Base-by-base conservation (phyloP, 192 early-diverging fungal species). In the Lobosporangium transversale region DNA sequence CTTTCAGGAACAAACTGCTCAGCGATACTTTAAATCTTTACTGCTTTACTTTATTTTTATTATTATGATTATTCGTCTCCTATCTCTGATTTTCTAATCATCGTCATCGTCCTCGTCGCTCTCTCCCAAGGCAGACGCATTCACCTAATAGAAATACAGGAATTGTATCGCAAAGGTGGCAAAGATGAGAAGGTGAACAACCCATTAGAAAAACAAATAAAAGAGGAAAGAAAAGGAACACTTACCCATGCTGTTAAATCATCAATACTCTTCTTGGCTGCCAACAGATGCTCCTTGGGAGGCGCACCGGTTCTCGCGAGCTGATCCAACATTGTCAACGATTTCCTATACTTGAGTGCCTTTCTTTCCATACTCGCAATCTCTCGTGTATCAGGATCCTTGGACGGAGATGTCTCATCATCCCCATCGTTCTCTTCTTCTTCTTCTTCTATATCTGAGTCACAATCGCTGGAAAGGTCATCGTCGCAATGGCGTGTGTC, bases 221-320 rank as follows among this genome's bases (percentile, higher is more conserved):
- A 50, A 33, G 11, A 5, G 15, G 27, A 24, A 59, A 18, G 18
- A 24, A 3, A 4, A 6, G 21, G 29, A 49, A 10, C 12, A 0
- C 71, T 43, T 76, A 76, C 73, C 73, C 73, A 76, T 57, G 73
- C 73, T 15, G 73, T 76, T 26, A 76, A 48, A 31, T 76, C 73
- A 29, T 76, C 73, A 49, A 76, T 76, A 26, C 73, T 76, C 64
- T 76, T 76, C 37, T 76, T 76, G 14, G 73, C 73, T 30, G 73
- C 73, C 47, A 76, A 26, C 9, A 76, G 40, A 53, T 76, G 73
- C 20, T 76, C 73, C 59, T 58, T 76, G 30, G 62, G 45, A 14
- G 71, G 71, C 17, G 17, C 30, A 18, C 42, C 32, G 15, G 29
- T 30, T 2, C 26, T 55, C 18, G 51, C 57, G 33, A 75, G 23